Evolutionary conservation across 2,329 filamentous ascomycete species (phyloP), one percentile per base, ranked within the genome.

Genomic region (Orbilia ellipsospora): DNA sequence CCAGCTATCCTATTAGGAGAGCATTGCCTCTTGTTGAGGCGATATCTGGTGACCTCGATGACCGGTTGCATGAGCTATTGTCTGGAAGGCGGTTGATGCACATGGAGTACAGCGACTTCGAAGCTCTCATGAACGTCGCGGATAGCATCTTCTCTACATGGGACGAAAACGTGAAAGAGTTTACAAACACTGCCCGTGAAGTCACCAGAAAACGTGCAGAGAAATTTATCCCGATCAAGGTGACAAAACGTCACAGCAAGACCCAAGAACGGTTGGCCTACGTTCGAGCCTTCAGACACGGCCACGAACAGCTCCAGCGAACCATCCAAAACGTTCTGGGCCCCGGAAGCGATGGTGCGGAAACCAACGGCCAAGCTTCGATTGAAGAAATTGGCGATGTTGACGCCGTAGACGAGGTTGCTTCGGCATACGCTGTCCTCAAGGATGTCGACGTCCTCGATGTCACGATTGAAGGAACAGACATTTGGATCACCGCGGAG

Each of bases 181-280:
- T 99, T 81, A 98, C 94, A 15, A 97, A 97, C 79, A 92, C 98
- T 77, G 94, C 95, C 40, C 92, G 95, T 83, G 96, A 99, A 80
- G 93, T 96, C 5, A 97, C 93, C 2, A 89, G 94, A 78, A 91
- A 94, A 79, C 89, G 95, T 79, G 96, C 97, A 80, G 96, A 98
- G 82, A 97, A 96, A 82, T 99, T 99, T 82, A 97, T 99, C 78
- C 94, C 94, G 3, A 98, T 99, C 85, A 98, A 98, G 84, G 94
- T 99, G 82, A 88, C 87, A 78, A 91, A 93, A 76, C 91, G 92
- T 79, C 95, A 99, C 81, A 90, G 89, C 45, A 92, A 94, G 82
- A 92, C 95, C 26, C 93, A 98, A 82, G 90, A 95, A 77, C 90
- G 95, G 51, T 86, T 99, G 78, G 93, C 92, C 80, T 99, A 99